Evolutionary conservation across 441 rosid genomes (phyloP), one percentile per base, ranked within the genome.

Genomic region (Jatropha podagrica): DNA sequence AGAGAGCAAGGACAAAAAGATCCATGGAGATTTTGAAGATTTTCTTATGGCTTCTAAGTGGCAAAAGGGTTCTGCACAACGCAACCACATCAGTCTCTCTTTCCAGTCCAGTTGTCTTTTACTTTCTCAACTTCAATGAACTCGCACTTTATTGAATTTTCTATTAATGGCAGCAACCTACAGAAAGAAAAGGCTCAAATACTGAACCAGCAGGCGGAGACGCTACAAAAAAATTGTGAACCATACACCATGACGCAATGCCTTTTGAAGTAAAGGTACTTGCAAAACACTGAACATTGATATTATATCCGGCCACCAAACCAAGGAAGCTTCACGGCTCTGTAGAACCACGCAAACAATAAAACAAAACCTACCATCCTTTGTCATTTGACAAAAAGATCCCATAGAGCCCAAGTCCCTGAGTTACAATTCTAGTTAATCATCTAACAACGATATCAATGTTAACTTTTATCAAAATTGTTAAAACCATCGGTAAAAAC

Each of bases 41-140:
- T 77, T 84, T 74, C 76, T 65, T 48, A 83, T 56, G 17, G 84
- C 71, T 74, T 73, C 77, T 27, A 78, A 52, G 44, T 71, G 83
- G 83, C 81, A 66, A 38, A 88, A 41, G 15, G 82, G 75, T 62
- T 81, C 82, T 61, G 69, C 71, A 4, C 75, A 46, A 55, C 68
- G 83, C 68, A 83, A 42, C 96, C 89, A 89, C 96, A 92, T 93
- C 64, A 73, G 69, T n/a, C 71, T 72, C 65, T 67, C 64, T 23
- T 68, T 58, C 15, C 52, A 26, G 60, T 27, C 59, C 10, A 68
- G 23, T 12, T 13, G 9, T 62, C 41, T 9, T 14, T 40, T 32
- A 18, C 32, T 42, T n/a, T 46, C 59, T 15, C 51, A 73, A 65
- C 23, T 18, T 38, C 42, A 23, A 37, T 7, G 46, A 56, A 65